A percentile compares a stretch with the other conserved stretches of the same genome.
phyloP scores from a whole-genome alignment of 2,329 filamentous ascomycete species.

The Tolypocladium sp. region DNA sequence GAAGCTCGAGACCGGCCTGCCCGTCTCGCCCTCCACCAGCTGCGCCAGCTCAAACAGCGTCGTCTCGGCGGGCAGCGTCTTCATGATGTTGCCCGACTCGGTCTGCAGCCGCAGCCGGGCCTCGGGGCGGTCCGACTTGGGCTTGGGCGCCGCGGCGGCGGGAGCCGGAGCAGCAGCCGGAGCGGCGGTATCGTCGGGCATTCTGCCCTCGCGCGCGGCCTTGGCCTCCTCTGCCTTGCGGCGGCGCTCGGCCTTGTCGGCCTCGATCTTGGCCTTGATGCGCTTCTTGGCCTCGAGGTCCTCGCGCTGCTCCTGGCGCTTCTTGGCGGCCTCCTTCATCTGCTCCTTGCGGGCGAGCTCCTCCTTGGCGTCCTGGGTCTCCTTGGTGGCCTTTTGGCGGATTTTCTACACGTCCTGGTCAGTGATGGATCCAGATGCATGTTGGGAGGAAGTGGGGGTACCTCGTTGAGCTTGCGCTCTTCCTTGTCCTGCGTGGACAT shows the following conservation, averaged over 20 bases:
- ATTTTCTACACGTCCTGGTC: conserved; percentile 39
- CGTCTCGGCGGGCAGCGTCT: conserved; percentile 80
- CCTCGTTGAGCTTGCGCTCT: conserved; percentile 79
- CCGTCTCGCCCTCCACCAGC: conserved; percentile 62
- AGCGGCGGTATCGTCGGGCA: conserved; percentile 27
- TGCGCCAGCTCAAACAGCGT: conserved; percentile 90
- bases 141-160: conserved; percentile 43
- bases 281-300: conserved; percentile 80
- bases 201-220: conserved; percentile 72
- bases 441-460: conserved; percentile 19
- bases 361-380: conserved; percentile 83
- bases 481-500: conserved; percentile 67
- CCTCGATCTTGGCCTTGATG: conserved; percentile 89
- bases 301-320: conserved; percentile 78
- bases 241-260: conserved; percentile 82
- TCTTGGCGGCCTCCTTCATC: conserved; percentile 80
- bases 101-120: conserved; percentile 77
- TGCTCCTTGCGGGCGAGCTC: conserved; percentile 81
- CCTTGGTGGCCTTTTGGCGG: conserved; percentile 80
- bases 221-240: conserved; percentile 79
- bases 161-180: conserved; percentile 29
- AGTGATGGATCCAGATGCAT: not conserved
- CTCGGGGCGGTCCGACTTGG: conserved; percentile 66
- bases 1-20: conserved; percentile 64
- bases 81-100: conserved; percentile 63